A percentile compares a stretch with the other conserved stretches of the same genome.
These are phyloP conservation scores for Penicillium tannophilum DNA, from an alignment of 495 filamentous ascomycete species.

Conservation along the genomic window DNA sequence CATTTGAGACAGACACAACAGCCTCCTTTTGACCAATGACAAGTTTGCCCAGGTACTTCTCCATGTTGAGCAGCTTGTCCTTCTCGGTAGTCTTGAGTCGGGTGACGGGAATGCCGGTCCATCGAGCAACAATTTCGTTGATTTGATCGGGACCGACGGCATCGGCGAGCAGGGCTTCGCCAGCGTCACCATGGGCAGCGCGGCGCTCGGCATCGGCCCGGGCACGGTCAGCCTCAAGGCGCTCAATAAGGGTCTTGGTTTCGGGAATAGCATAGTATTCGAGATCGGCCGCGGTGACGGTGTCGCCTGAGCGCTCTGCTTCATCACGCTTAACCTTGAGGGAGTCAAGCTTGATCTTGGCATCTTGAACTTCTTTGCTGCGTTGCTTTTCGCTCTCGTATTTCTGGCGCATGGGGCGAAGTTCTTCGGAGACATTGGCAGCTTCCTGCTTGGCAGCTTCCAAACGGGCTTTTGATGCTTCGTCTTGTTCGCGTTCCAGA, in stretches of 20 bases:
- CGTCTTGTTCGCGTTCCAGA: slow-evolving; percentile 89
- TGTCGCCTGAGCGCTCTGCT: slow-evolving; percentile 82
- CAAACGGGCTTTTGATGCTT: slow-evolving; percentile 81
- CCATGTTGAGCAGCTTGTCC: slow-evolving; percentile 95
- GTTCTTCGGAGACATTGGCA: slow-evolving; percentile 87
- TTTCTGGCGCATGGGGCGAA: slow-evolving; percentile 89
- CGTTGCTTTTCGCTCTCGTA: slow-evolving; percentile 90
- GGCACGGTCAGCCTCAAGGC: slow-evolving; percentile 79
- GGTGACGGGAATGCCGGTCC: slow-evolving; percentile 96
- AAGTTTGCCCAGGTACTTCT: slow-evolving; percentile 75
- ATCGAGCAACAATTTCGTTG: slow-evolving; percentile 95
- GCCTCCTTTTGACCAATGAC: slow-evolving; percentile 95
- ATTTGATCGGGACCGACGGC: slow-evolving; percentile 97
- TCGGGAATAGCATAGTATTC: slow-evolving; percentile 98
- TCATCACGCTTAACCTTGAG: slow-evolving; percentile 90
- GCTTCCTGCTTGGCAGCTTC: slow-evolving; percentile 83
- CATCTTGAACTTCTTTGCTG: slow-evolving; percentile 88
- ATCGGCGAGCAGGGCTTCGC: slow-evolving; percentile 77
- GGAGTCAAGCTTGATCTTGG: slow-evolving; percentile 90
- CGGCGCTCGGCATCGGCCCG: slow-evolving; percentile 73
- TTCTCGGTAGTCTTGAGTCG: slow-evolving; percentile 93
- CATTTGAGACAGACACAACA: slow-evolving; percentile 90
- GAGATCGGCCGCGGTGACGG: slow-evolving; percentile 81
- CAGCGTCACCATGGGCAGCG: slow-evolving; percentile 54
- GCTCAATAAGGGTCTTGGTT: slow-evolving; percentile 73